Percentiles rank a stretch among this genome's conserved stretches.
These are phyloP conservation scores for Dalbergia cultrata DNA, from an alignment of 306 rosid genomes.

Conservation along the genomic window DNA sequence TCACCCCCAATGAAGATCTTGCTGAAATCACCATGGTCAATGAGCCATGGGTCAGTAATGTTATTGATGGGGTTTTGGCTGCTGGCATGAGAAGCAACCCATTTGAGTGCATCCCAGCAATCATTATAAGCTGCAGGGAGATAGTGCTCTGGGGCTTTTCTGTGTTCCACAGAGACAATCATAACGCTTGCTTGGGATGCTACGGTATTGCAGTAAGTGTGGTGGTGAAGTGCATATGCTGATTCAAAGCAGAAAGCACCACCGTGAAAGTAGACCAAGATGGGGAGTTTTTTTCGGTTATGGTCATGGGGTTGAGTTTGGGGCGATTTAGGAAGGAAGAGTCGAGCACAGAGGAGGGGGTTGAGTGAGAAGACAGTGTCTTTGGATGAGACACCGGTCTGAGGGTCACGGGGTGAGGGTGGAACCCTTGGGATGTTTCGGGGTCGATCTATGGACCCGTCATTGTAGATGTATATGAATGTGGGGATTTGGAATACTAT, in stretches of 20 bases:
- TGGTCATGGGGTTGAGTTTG: background rate
- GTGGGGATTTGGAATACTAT: slow-evolving; percentile 37
- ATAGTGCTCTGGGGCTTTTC: slow-evolving; percentile 57
- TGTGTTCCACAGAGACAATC: slow-evolving; percentile 55
- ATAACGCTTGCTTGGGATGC: slow-evolving; percentile 48
- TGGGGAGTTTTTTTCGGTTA: slow-evolving; percentile 37
- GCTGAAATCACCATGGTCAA: slow-evolving; percentile 43
- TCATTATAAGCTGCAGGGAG: slow-evolving; percentile 59
- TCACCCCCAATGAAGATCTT: slow-evolving; percentile 59
- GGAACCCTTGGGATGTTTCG: slow-evolving; percentile 36
- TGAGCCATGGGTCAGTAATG: slow-evolving; percentile 56
- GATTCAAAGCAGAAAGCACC: slow-evolving; percentile 54
- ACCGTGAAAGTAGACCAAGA: slow-evolving; percentile 62
- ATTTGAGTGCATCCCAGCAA: slow-evolving; percentile 56
- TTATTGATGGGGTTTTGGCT: background rate
- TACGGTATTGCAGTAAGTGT: slow-evolving; percentile 39
- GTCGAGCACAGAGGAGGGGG: slow-evolving; percentile 51
- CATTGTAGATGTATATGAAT: slow-evolving; percentile 43
- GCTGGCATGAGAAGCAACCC: slow-evolving; percentile 50
- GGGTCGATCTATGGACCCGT: slow-evolving; percentile 53
- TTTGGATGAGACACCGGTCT: slow-evolving; percentile 56
- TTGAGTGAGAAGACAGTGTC: slow-evolving; percentile 49
- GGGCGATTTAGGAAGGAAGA: slow-evolving; percentile 26
- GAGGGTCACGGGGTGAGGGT: slow-evolving; percentile 48
- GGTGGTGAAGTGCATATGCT: slow-evolving; percentile 48